These are phyloP conservation scores for Sclerotinia minor DNA, from an alignment of 2,329 filamentous ascomycete species.

Conservation along the genomic window DNA sequence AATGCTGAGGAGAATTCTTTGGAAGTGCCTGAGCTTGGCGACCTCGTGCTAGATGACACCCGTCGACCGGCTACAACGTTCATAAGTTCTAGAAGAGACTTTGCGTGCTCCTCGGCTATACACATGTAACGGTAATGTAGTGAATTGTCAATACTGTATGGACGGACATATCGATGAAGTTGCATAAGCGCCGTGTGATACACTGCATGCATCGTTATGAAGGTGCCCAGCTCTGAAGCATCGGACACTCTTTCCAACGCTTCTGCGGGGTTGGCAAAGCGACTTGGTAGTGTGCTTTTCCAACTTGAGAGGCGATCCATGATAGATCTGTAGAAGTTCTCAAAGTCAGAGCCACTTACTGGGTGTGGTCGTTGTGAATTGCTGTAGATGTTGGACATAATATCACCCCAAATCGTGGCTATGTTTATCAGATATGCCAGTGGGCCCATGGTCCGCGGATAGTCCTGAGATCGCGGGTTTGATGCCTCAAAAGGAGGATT, in stretches of 20 bases:
- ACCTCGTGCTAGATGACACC: slow-evolving; percentile 14
- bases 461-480: slow-evolving; percentile 45
- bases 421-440: slow-evolving; percentile 64
- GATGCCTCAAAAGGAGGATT: slow-evolving; percentile 62
- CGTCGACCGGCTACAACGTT: slow-evolving; percentile 46
- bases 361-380: slow-evolving; percentile 41
- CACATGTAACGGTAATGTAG: slow-evolving; percentile 49
- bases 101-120: slow-evolving; percentile 53
- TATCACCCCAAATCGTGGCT: slow-evolving; percentile 64
- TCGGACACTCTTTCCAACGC: slow-evolving; percentile 59
- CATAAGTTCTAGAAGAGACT: slow-evolving; percentile 51
- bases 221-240: slow-evolving; percentile 56
- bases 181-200: slow-evolving; percentile 65
- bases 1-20: slow-evolving; percentile 57
- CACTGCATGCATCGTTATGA: slow-evolving; percentile 65
- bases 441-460: slow-evolving; percentile 37
- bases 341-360: slow-evolving; percentile 42
- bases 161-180: slow-evolving; percentile 60
- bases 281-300: slow-evolving; percentile 55
- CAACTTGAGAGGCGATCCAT: slow-evolving; percentile 57
- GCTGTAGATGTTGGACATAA: slow-evolving; percentile 60
- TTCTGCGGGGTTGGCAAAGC: slow-evolving; percentile 54
- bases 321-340: slow-evolving; percentile 53
- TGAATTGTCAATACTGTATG: slow-evolving; percentile 46
- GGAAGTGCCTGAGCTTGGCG: neutral